These are phyloP conservation scores for Carallia brachiata DNA, from an alignment of 345 rosid species.

Conservation along the genomic window DNA sequence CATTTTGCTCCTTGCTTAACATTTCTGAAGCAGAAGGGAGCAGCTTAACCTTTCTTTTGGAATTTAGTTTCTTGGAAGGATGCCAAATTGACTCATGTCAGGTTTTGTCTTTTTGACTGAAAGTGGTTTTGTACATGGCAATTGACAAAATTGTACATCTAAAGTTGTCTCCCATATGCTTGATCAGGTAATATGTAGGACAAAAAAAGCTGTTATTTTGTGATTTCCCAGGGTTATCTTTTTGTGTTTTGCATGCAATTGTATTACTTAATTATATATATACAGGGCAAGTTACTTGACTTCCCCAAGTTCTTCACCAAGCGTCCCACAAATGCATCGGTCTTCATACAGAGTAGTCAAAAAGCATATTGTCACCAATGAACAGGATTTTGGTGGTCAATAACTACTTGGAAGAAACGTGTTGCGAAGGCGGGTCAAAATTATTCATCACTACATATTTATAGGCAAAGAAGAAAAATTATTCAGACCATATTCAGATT, in stretches of 20 bases:
- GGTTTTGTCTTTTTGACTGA: too few species aligned
- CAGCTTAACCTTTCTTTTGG: conserved; percentile 1
- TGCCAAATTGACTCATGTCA: background rate
- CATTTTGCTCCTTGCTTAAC: background rate
- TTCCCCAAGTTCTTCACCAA: conserved; percentile 8
- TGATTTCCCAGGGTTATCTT: background rate
- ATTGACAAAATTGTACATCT: background rate
- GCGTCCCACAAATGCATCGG: background rate
- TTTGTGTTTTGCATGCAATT: background rate
- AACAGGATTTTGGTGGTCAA: too few species aligned
- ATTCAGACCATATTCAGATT: too few species aligned
- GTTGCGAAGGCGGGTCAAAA: too few species aligned
- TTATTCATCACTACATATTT: too few species aligned
- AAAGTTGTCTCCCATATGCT: background rate
- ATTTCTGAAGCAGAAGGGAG: background rate
- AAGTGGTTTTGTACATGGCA: background rate
- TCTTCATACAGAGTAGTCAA: background rate
- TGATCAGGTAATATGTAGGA: background rate
- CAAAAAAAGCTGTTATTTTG: background rate
- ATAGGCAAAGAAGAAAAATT: too few species aligned
- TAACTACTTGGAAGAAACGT: too few species aligned
- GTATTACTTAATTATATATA: background rate
- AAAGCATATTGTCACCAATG: too few species aligned
- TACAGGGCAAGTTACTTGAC: background rate
- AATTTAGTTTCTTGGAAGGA: background rate